phyloP scores from a whole-genome alignment of 2,329 filamentous ascomycete species.

The Helminthosporium solani region DNA sequence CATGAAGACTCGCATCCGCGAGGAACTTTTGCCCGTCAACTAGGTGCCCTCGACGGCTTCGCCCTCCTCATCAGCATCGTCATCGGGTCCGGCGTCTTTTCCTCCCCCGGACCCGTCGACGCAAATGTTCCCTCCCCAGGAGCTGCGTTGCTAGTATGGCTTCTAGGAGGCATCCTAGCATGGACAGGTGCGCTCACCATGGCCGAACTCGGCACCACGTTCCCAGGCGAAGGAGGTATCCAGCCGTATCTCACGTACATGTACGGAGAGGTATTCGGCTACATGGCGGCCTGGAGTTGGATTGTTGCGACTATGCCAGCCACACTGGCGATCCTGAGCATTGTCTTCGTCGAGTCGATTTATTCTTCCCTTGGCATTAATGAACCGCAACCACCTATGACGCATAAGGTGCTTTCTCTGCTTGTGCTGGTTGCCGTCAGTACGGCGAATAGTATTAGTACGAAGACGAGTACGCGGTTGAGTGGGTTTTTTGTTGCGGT shows the following conservation, averaged over 20 bases:
- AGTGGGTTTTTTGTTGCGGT: slow-evolving; percentile 43
- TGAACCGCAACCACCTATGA: slow-evolving; percentile 51
- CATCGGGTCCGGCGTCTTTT: slow-evolving; percentile 66
- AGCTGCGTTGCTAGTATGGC: slow-evolving; percentile 59
- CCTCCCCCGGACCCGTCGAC: slow-evolving; percentile 63
- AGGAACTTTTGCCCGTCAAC: slow-evolving; percentile 36
- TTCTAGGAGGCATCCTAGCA: slow-evolving; percentile 61
- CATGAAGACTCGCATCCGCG: slow-evolving; percentile 15
- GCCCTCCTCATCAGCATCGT: slow-evolving; percentile 65
- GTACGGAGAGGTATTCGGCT: slow-evolving; percentile 62
- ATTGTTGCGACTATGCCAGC: slow-evolving; percentile 66
- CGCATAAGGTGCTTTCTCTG: slow-evolving; percentile 44
- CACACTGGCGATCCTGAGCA: slow-evolving; percentile 63
- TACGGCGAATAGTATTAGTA: slow-evolving; percentile 47
- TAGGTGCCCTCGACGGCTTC: slow-evolving; percentile 46
- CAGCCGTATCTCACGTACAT: slow-evolving; percentile 64
- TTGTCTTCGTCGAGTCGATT: slow-evolving; percentile 56
- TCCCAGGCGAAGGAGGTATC: slow-evolving; percentile 64
- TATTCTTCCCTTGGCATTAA: slow-evolving; percentile 58
- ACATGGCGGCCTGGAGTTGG: slow-evolving; percentile 66
- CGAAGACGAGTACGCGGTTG: slow-evolving; percentile 44
- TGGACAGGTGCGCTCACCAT: slow-evolving; percentile 65
- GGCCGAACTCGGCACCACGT: slow-evolving; percentile 63
- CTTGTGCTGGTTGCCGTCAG: slow-evolving; percentile 44
- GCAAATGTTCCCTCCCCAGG: slow-evolving; percentile 65